phyloP scores from a whole-genome alignment of 2,329 filamentous ascomycete genomes.

The Torrubiella hemipterigena region DNA sequence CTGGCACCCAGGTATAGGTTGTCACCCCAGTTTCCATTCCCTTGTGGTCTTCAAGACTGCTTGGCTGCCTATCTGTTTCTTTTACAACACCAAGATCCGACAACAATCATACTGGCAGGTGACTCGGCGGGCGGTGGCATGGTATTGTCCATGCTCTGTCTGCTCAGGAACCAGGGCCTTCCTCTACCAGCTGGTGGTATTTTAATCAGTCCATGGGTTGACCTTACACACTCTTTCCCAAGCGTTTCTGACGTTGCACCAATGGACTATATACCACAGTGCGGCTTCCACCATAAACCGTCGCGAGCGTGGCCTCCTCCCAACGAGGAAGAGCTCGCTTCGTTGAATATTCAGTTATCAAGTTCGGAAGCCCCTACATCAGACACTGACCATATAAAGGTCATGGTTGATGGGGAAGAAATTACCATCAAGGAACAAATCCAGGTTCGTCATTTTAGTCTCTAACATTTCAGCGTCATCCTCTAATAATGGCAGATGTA shows the following conservation, averaged over 20 bases:
- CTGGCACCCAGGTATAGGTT: conserved; percentile 81
- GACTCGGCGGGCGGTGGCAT: conserved; percentile 93
- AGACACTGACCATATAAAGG: neutral
- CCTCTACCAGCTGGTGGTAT: conserved; percentile 83
- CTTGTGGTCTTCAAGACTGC: conserved; percentile 83
- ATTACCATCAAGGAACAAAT: conserved; percentile 83
- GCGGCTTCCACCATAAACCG: conserved; percentile 84
- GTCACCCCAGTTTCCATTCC: conserved; percentile 89
- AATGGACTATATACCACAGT: conserved; percentile 76
- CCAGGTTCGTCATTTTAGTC: conserved; percentile 42
- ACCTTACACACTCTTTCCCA: conserved; percentile 90
- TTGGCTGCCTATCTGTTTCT: conserved; percentile 79
- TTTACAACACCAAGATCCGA: conserved; percentile 62
- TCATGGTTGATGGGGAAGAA: conserved; percentile 58
- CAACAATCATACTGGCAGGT: conserved; percentile 75
- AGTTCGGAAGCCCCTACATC: conserved; percentile 19
- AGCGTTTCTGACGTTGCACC: conserved; percentile 64
- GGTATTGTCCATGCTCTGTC: conserved; percentile 68
- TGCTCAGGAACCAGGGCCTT: conserved; percentile 69
- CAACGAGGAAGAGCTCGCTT: conserved; percentile 59
- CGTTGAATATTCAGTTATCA: conserved; percentile 38
- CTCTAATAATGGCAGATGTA: conserved; percentile 42
- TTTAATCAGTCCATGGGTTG: conserved; percentile 89
- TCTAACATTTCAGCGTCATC: neutral
- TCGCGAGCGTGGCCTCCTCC: conserved; percentile 89